Conservation (phyloP, 805 yeast genomes). For the Wickerhamia fluorescens region DNA sequence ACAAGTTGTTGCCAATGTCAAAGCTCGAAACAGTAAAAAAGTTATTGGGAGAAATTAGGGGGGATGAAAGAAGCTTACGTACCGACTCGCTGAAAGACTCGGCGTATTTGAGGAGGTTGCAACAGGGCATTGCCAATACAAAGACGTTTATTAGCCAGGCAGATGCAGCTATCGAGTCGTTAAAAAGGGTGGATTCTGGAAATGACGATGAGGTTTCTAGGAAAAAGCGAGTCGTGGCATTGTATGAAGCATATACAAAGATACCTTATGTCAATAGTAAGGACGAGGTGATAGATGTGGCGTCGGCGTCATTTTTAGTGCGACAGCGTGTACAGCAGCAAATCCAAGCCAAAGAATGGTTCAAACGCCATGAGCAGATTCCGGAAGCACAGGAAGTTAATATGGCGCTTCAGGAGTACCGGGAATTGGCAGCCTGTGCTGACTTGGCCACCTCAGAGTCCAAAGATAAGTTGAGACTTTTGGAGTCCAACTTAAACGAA, state of each 20-base stretch:
- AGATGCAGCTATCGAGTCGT: constrained; percentile 11
- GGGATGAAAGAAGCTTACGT: neutral
- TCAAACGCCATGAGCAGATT: neutral
- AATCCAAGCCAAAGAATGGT: neutral
- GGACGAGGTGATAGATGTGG: constrained; percentile 21
- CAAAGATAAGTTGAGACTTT: neutral
- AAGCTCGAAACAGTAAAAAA: constrained; percentile 2
- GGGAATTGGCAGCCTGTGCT: constrained; percentile 1
- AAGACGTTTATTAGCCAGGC: constrained; percentile 15
- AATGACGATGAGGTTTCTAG: constrained; percentile 1
- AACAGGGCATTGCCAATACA: constrained; percentile 5
- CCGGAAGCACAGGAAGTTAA: neutral
- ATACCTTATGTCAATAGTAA: constrained; percentile 21
- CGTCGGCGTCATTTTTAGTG: constrained; percentile 14
- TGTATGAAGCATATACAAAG: constrained; percentile 11
- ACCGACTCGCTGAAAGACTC: constrained; percentile 1
- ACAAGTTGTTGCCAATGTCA: too few species aligned
- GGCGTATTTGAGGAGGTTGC: constrained; percentile 1
- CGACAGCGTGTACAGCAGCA: constrained; percentile 2
- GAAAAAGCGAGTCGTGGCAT: constrained; percentile 13
- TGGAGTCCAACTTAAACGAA: neutral
- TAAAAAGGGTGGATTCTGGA: constrained; percentile 3
- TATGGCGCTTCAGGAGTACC: constrained; percentile 2
- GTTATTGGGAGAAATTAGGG: constrained; percentile 1
- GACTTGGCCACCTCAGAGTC: neutral